phyloP scores from a whole-genome alignment of 495 filamentous ascomycete species.

The Saxophila tyrrhenica region DNA sequence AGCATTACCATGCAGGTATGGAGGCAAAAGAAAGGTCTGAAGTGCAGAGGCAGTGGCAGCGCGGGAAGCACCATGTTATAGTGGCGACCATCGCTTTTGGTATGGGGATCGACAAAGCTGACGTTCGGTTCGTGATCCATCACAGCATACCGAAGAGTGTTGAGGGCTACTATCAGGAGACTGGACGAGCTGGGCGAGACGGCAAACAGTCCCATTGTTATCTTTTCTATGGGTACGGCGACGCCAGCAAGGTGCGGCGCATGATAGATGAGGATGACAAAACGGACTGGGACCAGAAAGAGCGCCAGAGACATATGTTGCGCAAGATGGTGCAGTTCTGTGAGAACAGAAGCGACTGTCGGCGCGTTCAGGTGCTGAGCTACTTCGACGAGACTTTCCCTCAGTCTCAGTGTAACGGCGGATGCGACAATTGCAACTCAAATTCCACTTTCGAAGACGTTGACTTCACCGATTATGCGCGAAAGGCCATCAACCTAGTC shows the following conservation, averaged over 20 bases:
- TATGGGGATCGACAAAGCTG: conserved; percentile 96
- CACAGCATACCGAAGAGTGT: conserved; percentile 82
- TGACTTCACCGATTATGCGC: conserved; percentile 68
- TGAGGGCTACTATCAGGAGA: conserved; percentile 97
- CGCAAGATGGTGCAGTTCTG: conserved; percentile 73
- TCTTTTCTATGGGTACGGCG: conserved; percentile 71
- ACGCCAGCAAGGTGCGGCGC: conserved; percentile 48
- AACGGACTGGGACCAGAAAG: conserved; percentile 62
- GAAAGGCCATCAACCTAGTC: conserved; percentile 55
- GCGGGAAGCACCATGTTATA: conserved; percentile 67
- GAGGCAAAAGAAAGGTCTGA: conserved; percentile 46
- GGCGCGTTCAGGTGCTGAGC: conserved; percentile 72
- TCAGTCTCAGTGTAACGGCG: conserved; percentile 52
- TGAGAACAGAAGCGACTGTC: conserved; percentile 75
- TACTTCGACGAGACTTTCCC: conserved; percentile 86
- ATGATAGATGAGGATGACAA: conserved; percentile 70
- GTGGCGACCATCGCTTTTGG: conserved; percentile 99
- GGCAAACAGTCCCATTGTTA: conserved; percentile 80
- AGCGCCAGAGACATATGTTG: conserved; percentile 74
- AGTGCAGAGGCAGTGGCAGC: conserved; percentile 74
- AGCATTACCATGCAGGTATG: conserved; percentile 80
- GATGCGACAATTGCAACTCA: conserved; percentile 81
- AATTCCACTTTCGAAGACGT: conserved; percentile 51
- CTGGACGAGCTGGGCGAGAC: conserved; percentile 85
- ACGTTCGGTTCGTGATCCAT: conserved; percentile 94